Evolutionary conservation across 176 grass and related monocot species (phyloP).

Genomic region (Eleusine indica): DNA sequence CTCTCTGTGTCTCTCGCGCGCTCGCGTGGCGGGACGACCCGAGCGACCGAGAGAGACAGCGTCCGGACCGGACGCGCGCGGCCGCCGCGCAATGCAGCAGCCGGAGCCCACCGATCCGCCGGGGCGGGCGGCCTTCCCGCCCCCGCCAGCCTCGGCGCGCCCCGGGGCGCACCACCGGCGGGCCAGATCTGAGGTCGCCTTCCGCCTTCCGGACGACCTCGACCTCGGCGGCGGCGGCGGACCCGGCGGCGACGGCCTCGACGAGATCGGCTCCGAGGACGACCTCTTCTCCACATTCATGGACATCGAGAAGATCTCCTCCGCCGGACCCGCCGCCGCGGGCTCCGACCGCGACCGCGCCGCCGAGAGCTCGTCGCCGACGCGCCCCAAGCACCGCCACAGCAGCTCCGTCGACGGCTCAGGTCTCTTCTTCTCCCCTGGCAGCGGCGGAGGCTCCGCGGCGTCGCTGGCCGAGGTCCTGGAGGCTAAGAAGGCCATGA

Average conservation of each 20-base stretch:
- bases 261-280: constrained; percentile 96
- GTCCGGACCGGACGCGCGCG: neutral
- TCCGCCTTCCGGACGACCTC: constrained; percentile 80
- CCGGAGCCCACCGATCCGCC: constrained; percentile 60
- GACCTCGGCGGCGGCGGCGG: constrained; percentile 56
- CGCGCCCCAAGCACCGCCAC: constrained; percentile 81
- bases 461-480: constrained; percentile 66
- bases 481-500: constrained; percentile 99
- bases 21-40: neutral
- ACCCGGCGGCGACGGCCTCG: constrained; percentile 39
- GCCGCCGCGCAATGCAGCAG: constrained; percentile 64
- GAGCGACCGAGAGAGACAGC: neutral
- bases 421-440: constrained; percentile 58
- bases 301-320: constrained; percentile 95
- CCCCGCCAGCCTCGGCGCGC: constrained; percentile 23
- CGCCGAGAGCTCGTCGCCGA: constrained; percentile 60
- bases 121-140: constrained; percentile 46
- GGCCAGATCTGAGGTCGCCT: constrained; percentile 97
- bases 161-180: constrained; percentile 76
- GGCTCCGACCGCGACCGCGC: constrained; percentile 55
- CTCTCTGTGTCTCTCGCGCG: neutral
- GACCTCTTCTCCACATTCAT: constrained; percentile 98
- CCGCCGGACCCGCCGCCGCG: constrained; percentile 53
- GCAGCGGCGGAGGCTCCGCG: constrained; percentile 33
- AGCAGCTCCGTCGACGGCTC: constrained; percentile 93